Percentiles rank a stretch among this genome's conserved stretches.
Conservation (phyloP, 345 rosid genomes). For the Murraya paniculata region DNA sequence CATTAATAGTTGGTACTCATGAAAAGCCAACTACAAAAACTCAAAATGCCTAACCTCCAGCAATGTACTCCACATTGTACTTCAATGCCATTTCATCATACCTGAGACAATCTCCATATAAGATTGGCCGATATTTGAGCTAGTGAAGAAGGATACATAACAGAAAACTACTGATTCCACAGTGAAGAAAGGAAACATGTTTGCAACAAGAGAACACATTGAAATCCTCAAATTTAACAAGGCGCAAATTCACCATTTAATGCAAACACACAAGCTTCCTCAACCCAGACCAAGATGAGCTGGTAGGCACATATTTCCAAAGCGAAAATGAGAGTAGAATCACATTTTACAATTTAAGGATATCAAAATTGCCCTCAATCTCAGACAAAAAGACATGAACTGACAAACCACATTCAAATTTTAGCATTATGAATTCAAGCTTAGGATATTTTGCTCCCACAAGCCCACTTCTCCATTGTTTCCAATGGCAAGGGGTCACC, state of each 20-base stretch:
- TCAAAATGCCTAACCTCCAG: slow-evolving; percentile 51
- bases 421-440: not conserved
- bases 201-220: not conserved
- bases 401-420: not conserved
- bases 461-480: slow-evolving; percentile 1
- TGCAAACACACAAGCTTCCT: not conserved
- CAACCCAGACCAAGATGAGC: not conserved
- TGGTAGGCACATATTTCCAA: not conserved
- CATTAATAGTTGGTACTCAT: not conserved
- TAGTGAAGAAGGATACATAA: not conserved
- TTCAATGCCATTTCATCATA: slow-evolving; percentile 50
- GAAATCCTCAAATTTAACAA: not conserved
- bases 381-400: no score
- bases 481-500: not conserved
- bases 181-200: not conserved
- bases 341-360: not conserved
- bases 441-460: not conserved
- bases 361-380: not conserved
- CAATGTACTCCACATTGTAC: slow-evolving; percentile 55
- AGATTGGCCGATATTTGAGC: not conserved
- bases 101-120: slow-evolving; percentile 32
- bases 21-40: not conserved
- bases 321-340: not conserved
- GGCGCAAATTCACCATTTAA: not conserved
- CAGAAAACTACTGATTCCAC: not conserved